Conservation (phyloP, 495 filamentous ascomycete species). For the Hypoxylon intermedium region DNA sequence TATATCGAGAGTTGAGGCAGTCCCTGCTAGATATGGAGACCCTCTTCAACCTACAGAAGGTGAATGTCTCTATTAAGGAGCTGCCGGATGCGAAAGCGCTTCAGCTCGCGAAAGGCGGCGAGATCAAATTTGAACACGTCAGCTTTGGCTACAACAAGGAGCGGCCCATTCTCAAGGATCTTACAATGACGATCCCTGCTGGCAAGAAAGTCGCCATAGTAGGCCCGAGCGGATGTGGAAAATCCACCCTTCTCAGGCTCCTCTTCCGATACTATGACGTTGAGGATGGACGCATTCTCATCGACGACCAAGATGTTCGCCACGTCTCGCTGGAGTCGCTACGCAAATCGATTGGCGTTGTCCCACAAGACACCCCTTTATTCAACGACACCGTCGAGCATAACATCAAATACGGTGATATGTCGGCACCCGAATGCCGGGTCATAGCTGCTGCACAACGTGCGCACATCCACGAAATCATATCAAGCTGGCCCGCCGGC, state of each 20-base stretch:
- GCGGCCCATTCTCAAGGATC: constrained; percentile 83
- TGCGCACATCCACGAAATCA: constrained; percentile 84
- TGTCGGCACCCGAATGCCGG: constrained; percentile 75
- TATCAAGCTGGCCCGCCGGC: constrained; percentile 78
- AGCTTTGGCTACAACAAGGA: constrained; percentile 90
- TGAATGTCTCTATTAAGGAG: constrained; percentile 88
- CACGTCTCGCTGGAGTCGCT: constrained; percentile 82
- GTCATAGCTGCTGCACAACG: constrained; percentile 78
- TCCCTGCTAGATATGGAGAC: constrained; percentile 98
- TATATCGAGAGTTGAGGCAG: constrained; percentile 94
- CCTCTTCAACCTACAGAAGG: constrained; percentile 97
- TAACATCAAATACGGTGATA: constrained; percentile 93
- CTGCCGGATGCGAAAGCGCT: constrained; percentile 73
- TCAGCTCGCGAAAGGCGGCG: constrained; percentile 74
- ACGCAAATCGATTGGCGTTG: constrained; percentile 87
- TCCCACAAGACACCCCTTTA: constrained; percentile 94
- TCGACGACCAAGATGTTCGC: constrained; percentile 92
- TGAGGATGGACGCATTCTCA: constrained; percentile 82
- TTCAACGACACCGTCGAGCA: constrained; percentile 96
- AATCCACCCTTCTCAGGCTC: constrained; percentile 88
- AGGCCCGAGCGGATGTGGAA: constrained; percentile 93
- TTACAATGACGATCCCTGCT: constrained; percentile 87
- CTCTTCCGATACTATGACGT: constrained; percentile 96
- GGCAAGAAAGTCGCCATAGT: constrained; percentile 96
- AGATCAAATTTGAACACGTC: constrained; percentile 94